phyloP scores from a whole-genome alignment of 2,329 filamentous ascomycete species.

The Thyridium curvatum region DNA sequence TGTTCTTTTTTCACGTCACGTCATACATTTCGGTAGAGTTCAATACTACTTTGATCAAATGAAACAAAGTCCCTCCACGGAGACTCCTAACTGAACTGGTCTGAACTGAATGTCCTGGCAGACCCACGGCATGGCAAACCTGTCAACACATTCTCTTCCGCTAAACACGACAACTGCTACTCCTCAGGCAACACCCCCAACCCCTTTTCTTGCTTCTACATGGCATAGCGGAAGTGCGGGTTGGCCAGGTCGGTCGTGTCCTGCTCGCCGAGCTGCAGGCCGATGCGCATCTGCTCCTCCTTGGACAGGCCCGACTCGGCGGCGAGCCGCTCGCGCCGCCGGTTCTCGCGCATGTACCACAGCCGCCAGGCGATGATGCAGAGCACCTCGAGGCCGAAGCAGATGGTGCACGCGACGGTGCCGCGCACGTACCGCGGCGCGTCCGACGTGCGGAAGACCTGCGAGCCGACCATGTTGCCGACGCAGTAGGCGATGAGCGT shows the following conservation, averaged over 20 bases:
- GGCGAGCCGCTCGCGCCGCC: slow-evolving; percentile 19
- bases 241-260: slow-evolving; percentile 31
- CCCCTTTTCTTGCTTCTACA: too few species aligned
- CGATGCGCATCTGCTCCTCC: slow-evolving; percentile 22
- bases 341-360: slow-evolving; percentile 32
- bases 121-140: too few species aligned
- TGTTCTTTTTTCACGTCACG: too few species aligned
- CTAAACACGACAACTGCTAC: too few species aligned
- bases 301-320: slow-evolving; percentile 22
- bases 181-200: too few species aligned
- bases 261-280: slow-evolving; percentile 25
- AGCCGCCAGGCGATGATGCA: slow-evolving; percentile 30
- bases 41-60: too few species aligned
- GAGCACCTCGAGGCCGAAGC: slow-evolving; percentile 28
- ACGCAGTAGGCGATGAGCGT: slow-evolving; percentile 40
- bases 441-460: slow-evolving; percentile 36
- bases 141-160: too few species aligned
- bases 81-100: too few species aligned
- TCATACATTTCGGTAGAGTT: too few species aligned
- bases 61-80: too few species aligned
- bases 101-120: too few species aligned
- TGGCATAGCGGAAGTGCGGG: slow-evolving; percentile 17
- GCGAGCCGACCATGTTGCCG: slow-evolving; percentile 39
- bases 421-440: slow-evolving; percentile 37
- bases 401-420: slow-evolving; percentile 29